phyloP scores from a whole-genome alignment of 2,329 filamentous ascomycete species.

The Venturia pyrina region DNA sequence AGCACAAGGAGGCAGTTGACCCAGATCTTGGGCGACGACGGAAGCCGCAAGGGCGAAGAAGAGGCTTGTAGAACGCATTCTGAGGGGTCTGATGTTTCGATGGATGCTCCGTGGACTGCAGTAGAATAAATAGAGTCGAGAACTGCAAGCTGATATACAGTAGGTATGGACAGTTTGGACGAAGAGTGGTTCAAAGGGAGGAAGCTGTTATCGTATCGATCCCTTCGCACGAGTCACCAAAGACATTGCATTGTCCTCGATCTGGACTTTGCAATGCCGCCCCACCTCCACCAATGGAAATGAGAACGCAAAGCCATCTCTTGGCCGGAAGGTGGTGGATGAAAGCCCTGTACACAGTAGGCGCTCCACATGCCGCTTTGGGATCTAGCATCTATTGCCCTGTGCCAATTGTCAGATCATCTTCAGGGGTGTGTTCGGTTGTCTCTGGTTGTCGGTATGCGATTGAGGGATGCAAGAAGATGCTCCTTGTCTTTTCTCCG shows the following conservation, averaged over 20 bases:
- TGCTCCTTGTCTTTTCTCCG: neutral
- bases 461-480: neutral
- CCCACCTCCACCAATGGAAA: constrained; percentile 3
- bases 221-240: neutral
- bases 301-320: neutral
- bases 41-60: constrained; percentile 17
- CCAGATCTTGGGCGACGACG: constrained; percentile 18
- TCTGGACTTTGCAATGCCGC: neutral
- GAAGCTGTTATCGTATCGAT: neutral
- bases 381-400: neutral
- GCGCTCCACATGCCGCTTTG: neutral
- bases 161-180: too few relatives aligned
- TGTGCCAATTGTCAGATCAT: neutral
- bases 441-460: neutral
- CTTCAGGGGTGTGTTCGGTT: neutral
- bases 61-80: constrained; percentile 20
- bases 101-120: neutral
- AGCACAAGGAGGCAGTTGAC: constrained; percentile 20
- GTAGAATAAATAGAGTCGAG: neutral
- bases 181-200: neutral
- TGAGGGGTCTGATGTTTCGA: neutral
- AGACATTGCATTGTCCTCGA: neutral
- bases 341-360: neutral
- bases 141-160: neutral
- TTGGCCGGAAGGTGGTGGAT: neutral